Percentiles rank a stretch among this genome's conserved stretches.
Evolutionary conservation across 1,284 basidiomycete species (phyloP).

Genomic region (Stygiomarasmius scandens): DNA sequence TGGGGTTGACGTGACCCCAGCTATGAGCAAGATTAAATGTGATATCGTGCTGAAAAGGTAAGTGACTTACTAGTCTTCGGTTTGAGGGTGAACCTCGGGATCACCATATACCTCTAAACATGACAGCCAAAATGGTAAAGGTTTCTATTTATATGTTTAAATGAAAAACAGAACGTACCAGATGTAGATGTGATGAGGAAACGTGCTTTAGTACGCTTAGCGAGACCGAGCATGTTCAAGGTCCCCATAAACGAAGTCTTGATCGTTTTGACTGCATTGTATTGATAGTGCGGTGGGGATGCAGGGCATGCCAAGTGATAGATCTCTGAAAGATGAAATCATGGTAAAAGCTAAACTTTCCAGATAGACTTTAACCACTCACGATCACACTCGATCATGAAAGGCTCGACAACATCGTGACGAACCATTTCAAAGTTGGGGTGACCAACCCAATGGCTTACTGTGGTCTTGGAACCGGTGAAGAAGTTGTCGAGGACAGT

Average conservation of each 20-base stretch:
- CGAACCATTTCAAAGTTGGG: constrained; percentile 98
- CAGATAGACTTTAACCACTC: constrained; percentile 34
- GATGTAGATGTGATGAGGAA: constrained; percentile 96
- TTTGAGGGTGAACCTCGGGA: constrained; percentile 95
- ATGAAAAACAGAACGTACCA: constrained; percentile 46
- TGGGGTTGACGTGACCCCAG: constrained; percentile 98
- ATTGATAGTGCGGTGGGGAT: constrained; percentile 94
- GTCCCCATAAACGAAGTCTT: constrained; percentile 99
- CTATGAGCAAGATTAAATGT: constrained; percentile 37
- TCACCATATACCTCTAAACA: constrained; percentile 90
- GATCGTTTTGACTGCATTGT: constrained; percentile 94
- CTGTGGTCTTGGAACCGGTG: constrained; percentile 93
- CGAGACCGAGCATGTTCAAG: constrained; percentile 97
- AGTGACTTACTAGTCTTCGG: constrained; percentile 82
- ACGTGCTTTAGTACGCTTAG: constrained; percentile 94
- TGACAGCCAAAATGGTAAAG: constrained; percentile 11
- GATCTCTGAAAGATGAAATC: constrained; percentile 66
- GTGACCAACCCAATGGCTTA: constrained; percentile 94
- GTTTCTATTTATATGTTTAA: not conserved
- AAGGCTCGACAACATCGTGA: constrained; percentile 95
- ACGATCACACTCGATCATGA: constrained; percentile 98
- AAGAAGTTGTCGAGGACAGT: constrained; percentile 99
- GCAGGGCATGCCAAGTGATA: constrained; percentile 97
- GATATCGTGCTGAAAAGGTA: constrained; percentile 3
- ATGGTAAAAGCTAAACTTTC: not conserved